Conservation (phyloP, 108 stramenopile genomes). For the Mediolabrus comicus region DNA sequence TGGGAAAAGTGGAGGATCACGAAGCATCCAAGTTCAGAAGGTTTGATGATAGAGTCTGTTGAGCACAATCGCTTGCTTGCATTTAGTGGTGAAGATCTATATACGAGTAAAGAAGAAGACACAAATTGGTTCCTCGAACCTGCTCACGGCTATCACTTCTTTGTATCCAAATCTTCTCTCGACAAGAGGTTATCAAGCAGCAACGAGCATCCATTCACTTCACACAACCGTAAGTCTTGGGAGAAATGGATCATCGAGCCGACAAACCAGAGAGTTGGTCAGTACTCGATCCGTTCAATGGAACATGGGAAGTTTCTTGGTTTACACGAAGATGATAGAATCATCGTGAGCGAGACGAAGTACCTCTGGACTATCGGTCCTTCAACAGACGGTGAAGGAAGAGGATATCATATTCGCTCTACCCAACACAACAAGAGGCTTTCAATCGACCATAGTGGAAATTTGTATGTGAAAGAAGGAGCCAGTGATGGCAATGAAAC, state of each 20-base stretch:
- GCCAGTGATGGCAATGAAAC: not conserved
- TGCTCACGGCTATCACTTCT: conserved; percentile 21
- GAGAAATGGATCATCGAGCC: conserved; percentile 30
- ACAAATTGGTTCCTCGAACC: conserved; percentile 24
- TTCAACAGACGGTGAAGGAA: conserved; percentile 5
- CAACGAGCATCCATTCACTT: conserved; percentile 6
- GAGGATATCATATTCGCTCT: conserved; percentile 4
- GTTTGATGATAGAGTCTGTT: conserved; percentile 19
- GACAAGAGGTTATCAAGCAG: conserved; percentile 23
- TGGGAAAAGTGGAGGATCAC: conserved; percentile 19
- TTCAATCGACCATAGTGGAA: not conserved
- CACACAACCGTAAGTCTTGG: conserved; percentile 11
- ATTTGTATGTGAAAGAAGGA: not conserved
- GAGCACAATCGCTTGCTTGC: conserved; percentile 16
- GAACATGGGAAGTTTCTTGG: conserved; percentile 25
- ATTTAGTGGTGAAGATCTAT: conserved; percentile 22
- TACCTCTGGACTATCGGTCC: conserved; percentile 14
- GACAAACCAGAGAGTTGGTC: not conserved
- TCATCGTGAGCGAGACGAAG: conserved; percentile 8
- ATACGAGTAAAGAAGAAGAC: conserved; percentile 12
- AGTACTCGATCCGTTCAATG: conserved; percentile 11
- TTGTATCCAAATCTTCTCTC: conserved; percentile 1
- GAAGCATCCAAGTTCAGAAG: not conserved
- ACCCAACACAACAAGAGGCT: not conserved
- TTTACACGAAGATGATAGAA: not conserved